phyloP scores from a whole-genome alignment of 2,329 filamentous ascomycete genomes.

The Aureobasidium mangrovei region DNA sequence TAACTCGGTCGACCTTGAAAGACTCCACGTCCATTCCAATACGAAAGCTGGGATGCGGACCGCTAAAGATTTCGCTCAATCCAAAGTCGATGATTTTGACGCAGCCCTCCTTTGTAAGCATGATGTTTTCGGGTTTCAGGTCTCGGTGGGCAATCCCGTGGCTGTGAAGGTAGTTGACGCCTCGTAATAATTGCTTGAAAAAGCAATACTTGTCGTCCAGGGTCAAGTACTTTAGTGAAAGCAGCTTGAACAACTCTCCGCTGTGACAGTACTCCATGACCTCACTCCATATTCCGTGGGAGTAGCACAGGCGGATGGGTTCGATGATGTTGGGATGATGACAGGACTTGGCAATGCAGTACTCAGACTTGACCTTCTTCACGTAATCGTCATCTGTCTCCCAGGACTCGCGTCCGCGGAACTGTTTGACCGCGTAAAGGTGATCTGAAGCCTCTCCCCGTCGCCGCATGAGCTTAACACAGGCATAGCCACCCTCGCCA shows the following conservation, averaged over 20 bases:
- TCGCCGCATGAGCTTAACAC: conserved; percentile 70
- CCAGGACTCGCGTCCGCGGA: conserved; percentile 59
- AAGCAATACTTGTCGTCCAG: conserved; percentile 65
- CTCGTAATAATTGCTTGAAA: conserved; percentile 82
- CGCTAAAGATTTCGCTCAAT: conserved; percentile 76
- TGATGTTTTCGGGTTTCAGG: conserved; percentile 80
- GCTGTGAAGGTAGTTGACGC: conserved; percentile 70
- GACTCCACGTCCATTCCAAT: conserved; percentile 56
- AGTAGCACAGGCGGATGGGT: conserved; percentile 63
- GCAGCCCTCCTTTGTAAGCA: conserved; percentile 69
- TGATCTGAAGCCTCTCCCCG: conserved; percentile 37
- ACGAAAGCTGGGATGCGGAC: conserved; percentile 69
- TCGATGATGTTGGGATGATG: conserved; percentile 83
- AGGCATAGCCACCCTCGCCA: conserved; percentile 74
- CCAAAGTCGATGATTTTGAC: conserved; percentile 91
- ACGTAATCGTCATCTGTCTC: conserved; percentile 67
- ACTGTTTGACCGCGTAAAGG: conserved; percentile 80
- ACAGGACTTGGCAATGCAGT: conserved; percentile 74
- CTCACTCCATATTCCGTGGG: conserved; percentile 73
- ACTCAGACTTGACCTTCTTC: conserved; percentile 87
- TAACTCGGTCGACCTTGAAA: conserved; percentile 54
- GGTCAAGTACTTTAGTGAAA: conserved; percentile 59
- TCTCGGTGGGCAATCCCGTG: conserved; percentile 86
- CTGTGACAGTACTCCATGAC: conserved; percentile 88
- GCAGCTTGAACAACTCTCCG: conserved; percentile 69